Evolutionary conservation across 495 filamentous ascomycete genomes (phyloP), one percentile per base, ranked within the genome.

Genomic region (Tuber melanosporum): DNA sequence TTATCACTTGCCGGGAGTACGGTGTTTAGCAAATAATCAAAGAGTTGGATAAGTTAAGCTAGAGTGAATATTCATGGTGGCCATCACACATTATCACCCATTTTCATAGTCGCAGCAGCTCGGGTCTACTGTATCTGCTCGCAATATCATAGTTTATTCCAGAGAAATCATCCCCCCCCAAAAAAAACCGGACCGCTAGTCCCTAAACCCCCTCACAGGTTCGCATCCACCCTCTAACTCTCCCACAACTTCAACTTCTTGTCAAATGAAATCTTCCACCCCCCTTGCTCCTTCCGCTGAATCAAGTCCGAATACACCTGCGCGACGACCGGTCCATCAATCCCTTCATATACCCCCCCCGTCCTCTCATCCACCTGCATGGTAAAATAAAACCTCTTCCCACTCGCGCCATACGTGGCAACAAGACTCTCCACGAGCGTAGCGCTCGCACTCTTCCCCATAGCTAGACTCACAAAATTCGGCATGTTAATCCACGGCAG

Each of bases 201-300:
- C 26, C 32, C 57, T 14, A 19, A 66, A 62, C 10, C 10, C 52
- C 26, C 49, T 10, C 8, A 10, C 22, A 57, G 10, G 49, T 57
- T 14, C 12, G 12, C 26, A 36, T 36, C 12, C 14, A 66, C 26
- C 57, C 26, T 15, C 12, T 66, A 36, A 15, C 57, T 66, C 26
- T 66, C 26, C 77, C 74, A 78, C 45, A 76, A 45, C 22, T 73
- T 70, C 8, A 36, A 45, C n/a, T 77, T 70, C 36, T 78, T 73
- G n/a, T 77, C 77, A 46, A 77, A 77, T 17, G 74, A 26, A 70
- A 78, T 10, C 32, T 46, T 77, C 74, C 77, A 78, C 9, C 44
- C 19, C 43, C 77, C 74, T 39, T 78, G 77, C 70, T 77, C 75
- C 7, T 71, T 26, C 41, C 77, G 71, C 41, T 62, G 36, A 57